Conservation (phyloP, 805 yeast species). For the Starmerella stigmatis region DNA sequence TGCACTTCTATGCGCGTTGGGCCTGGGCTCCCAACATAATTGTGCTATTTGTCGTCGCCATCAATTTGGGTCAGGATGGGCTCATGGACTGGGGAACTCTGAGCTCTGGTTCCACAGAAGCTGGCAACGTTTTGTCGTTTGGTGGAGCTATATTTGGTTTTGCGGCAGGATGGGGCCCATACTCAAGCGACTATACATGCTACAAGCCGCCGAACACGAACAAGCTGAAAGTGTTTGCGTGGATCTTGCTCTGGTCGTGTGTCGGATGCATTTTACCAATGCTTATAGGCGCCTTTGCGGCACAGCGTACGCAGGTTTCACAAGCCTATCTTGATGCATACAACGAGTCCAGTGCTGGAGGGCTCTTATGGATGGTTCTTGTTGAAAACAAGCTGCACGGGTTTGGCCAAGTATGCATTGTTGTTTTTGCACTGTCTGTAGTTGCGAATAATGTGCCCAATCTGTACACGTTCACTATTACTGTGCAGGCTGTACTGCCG, state of each 20-base stretch:
- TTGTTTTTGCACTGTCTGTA: conserved; percentile 71
- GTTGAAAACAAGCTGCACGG: conserved; percentile 74
- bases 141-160: conserved; percentile 80
- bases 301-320: conserved; percentile 47
- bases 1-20: conserved; percentile 74
- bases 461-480: conserved; percentile 80
- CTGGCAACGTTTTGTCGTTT: conserved; percentile 66
- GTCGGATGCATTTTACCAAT: conserved; percentile 62
- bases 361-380: conserved; percentile 66
- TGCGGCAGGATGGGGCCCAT: conserved; percentile 91
- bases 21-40: conserved; percentile 76
- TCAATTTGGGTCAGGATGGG: conserved; percentile 57
- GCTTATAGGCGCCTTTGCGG: conserved; percentile 79
- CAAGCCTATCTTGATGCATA: conserved; percentile 42
- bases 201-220: conserved; percentile 64
- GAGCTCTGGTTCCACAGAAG: conserved; percentile 56
- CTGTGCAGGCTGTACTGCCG: conserved; percentile 77
- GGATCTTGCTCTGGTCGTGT: conserved; percentile 52
- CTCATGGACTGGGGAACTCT: conserved; percentile 44
- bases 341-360: conserved; percentile 51
- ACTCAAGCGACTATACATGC: conserved; percentile 84
- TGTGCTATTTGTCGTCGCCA: conserved; percentile 67
- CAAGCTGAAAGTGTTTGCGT: conserved; percentile 49
- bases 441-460: conserved; percentile 88
- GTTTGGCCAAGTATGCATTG: conserved; percentile 84